Evolutionary conservation across 805 yeast species (phyloP).

Genomic region (Priceomyces haplophilus): DNA sequence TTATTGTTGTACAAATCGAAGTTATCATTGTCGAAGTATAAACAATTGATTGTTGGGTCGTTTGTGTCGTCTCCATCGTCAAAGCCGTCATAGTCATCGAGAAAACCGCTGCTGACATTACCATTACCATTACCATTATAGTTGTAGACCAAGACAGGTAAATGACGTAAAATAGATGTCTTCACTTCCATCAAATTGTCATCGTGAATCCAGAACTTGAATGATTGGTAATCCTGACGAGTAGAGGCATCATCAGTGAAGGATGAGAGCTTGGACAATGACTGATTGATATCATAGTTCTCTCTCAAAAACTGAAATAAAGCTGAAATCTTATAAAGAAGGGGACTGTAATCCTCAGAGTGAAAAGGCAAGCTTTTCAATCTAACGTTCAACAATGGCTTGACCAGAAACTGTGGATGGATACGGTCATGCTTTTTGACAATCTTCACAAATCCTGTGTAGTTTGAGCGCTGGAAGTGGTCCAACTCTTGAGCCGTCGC

Average conservation of each 20-base stretch:
- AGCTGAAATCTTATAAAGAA: constrained; percentile 76
- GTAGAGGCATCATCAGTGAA: constrained; percentile 36
- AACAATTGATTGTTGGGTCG: constrained; percentile 74
- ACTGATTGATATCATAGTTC: constrained; percentile 52
- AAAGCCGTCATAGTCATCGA: constrained; percentile 44
- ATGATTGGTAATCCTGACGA: constrained; percentile 51
- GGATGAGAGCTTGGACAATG: constrained; percentile 49
- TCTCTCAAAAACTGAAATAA: constrained; percentile 80
- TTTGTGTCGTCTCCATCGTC: constrained; percentile 23
- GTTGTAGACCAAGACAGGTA: constrained; percentile 83
- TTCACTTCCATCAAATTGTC: constrained; percentile 92
- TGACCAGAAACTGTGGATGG: constrained; percentile 84
- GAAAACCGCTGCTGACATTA: constrained; percentile 38
- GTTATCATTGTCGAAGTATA: constrained; percentile 81
- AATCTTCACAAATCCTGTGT: constrained; percentile 91
- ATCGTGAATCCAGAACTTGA: constrained; percentile 96
- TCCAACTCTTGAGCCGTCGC: constrained; percentile 81
- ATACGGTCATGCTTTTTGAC: constrained; percentile 94
- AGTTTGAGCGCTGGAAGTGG: constrained; percentile 85
- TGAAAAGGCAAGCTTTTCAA: constrained; percentile 86
- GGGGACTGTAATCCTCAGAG: constrained; percentile 91
- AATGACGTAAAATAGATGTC: constrained; percentile 88
- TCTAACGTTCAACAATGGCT: constrained; percentile 84
- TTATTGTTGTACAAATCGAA: constrained; percentile 87
- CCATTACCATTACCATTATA: constrained; percentile 40